These are phyloP conservation scores for Malassezia slooffiae DNA, from an alignment of 1,284 basidiomycete genomes.

Conservation along the genomic window DNA sequence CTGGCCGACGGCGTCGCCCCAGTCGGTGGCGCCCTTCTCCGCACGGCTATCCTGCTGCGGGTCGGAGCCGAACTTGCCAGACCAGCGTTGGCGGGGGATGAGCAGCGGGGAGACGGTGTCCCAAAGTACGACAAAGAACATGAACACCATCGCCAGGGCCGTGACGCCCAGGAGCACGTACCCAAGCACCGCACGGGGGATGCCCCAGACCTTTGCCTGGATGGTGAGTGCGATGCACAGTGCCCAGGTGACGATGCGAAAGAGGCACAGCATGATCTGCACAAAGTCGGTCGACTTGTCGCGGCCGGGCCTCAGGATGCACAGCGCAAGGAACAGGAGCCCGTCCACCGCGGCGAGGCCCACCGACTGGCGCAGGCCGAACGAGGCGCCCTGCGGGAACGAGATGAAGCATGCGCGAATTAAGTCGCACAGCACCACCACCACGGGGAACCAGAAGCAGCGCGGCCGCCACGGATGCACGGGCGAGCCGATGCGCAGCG, in stretches of 20 bases:
- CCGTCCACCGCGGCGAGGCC: slow-evolving; percentile 38
- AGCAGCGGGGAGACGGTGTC: slow-evolving; percentile 30
- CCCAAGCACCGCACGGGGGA: slow-evolving; percentile 41
- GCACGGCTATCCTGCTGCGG: no score
- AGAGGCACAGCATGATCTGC: slow-evolving; percentile 32
- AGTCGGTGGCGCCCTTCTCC: no score
- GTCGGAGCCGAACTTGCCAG: no score
- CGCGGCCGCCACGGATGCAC: slow-evolving; percentile 30
- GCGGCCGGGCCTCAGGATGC: slow-evolving; percentile 31
- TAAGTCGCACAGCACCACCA: slow-evolving; percentile 30
- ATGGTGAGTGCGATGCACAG: slow-evolving; percentile 37
- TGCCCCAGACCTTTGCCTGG: slow-evolving; percentile 30
- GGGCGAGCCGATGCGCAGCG: slow-evolving; percentile 23
- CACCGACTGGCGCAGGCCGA: slow-evolving; percentile 36
- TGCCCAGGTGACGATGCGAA: slow-evolving; percentile 33
- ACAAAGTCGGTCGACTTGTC: slow-evolving; percentile 36
- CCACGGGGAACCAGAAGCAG: slow-evolving; percentile 35
- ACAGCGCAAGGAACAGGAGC: slow-evolving; percentile 30
- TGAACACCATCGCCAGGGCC: slow-evolving; percentile 33
- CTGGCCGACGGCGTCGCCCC: no score
- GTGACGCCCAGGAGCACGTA: slow-evolving; percentile 38
- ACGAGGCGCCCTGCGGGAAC: slow-evolving; percentile 24
- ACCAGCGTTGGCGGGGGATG: slow-evolving; percentile 9
- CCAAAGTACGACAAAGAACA: slow-evolving; percentile 33
- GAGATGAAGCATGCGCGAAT: slow-evolving; percentile 36